These are phyloP conservation scores for Metrosideros polymorpha DNA, from an alignment of 441 rosid genomes.

Conservation along the genomic window DNA sequence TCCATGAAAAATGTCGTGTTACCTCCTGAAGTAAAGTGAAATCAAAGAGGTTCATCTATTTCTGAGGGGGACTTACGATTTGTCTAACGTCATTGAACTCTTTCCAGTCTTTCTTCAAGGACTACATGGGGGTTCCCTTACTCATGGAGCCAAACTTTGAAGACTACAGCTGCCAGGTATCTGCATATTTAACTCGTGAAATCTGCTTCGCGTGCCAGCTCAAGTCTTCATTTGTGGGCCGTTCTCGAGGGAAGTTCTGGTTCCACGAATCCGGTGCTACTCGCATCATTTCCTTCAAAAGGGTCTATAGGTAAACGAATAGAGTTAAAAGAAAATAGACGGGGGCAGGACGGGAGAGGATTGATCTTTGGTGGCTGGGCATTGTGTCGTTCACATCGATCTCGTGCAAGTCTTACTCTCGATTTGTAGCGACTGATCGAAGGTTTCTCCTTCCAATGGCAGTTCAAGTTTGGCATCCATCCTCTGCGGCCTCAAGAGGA, in stretches of 20 bases:
- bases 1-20: neutral
- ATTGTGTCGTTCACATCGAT: rapidly evolving
- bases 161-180: conserved; percentile 85
- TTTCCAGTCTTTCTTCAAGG: conserved; percentile 60
- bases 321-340: neutral
- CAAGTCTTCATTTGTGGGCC: neutral
- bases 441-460: conserved; percentile 2
- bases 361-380: neutral
- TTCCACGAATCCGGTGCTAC: neutral
- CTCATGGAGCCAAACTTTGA: conserved; percentile 82
- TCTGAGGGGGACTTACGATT: neutral
- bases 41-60: neutral
- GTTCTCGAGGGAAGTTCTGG: neutral
- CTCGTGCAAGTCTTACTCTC: neutral
- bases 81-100: neutral
- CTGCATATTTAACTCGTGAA: neutral
- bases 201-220: neutral
- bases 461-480: conserved; percentile 78
- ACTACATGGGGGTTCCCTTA: conserved; percentile 75
- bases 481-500: conserved; percentile 59
- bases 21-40: neutral
- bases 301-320: neutral
- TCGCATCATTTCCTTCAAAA: neutral
- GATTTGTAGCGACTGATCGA: neutral
- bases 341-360: neutral